Evolutionary conservation across 768 basidiomycete species (phyloP), one percentile per base, ranked within the genome.

Genomic region (Leucocoprinus birnbaumii): DNA sequence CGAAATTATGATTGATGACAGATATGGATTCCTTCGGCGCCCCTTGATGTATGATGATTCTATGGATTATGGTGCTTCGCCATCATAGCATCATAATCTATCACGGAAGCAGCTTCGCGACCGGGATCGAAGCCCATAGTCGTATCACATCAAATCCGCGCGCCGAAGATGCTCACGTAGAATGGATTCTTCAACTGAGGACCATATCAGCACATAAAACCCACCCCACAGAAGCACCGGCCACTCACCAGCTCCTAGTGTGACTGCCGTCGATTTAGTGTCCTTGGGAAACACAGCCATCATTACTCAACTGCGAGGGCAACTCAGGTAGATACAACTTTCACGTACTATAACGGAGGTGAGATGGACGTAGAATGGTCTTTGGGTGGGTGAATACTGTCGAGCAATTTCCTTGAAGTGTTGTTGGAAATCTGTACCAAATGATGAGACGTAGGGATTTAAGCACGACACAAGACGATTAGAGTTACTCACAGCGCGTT

Each of bases 301-400:
- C 25, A 25, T n/a, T 21, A 40, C 7, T 2, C 18, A 51, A 48
- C 25, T 50, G 18, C n/a, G 34, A 42, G 48, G 18, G 21, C 13
- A n/a, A 31, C 26, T 31, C 51, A 3, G 26, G 4, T 41, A 37
- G 37, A 48, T 59, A 35, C 14, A 21, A 77, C n/a, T n/a, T n/a
- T n/a, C n/a, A n/a, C 87, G 68, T 64, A 91, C 89, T 58, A 91
- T 81, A 48, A 90, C 87, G 48, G 87, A 87, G 34, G 89, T 91
- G 37, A 87, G 74, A 72, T 90, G 85, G 50, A 85, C 76, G 60
- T 83, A 86, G 67, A 89, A 89, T 0, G 82, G 79, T 3, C 89
- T 79, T 40, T 80, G 78, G 22, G 80, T 74, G 11, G 86, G 85
- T 1, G 89, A 89, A 59, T 77, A 70, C 42, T 77, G 74, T 58